Evolutionary conservation across 257 asterid species (phyloP).

Genomic region (Marsdenia floribunda): DNA sequence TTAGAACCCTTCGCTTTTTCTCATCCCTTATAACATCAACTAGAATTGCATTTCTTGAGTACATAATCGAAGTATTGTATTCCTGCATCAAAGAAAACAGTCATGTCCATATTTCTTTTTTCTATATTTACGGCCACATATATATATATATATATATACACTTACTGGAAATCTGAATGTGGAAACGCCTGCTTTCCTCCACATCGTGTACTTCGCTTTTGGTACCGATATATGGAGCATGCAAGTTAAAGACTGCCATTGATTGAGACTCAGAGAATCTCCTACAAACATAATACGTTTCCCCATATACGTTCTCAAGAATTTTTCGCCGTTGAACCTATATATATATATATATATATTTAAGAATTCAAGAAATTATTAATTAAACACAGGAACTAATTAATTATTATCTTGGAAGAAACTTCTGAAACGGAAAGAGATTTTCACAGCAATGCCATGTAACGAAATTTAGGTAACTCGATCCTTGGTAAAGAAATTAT

Average conservation of each 20-base stretch:
- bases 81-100: slow-evolving; percentile 7
- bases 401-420: too few species aligned
- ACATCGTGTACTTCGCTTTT: slow-evolving; percentile 1
- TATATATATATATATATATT: neutral
- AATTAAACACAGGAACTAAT: neutral
- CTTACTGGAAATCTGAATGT: slow-evolving; percentile 22
- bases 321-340: slow-evolving; percentile 22
- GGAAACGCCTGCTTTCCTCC: slow-evolving; percentile 12
- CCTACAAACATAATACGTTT: slow-evolving; percentile 34
- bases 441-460: too few species aligned
- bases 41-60: slow-evolving; percentile 20
- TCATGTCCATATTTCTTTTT: neutral
- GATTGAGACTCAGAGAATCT: slow-evolving; percentile 32
- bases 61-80: slow-evolving; percentile 12
- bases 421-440: too few species aligned
- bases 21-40: slow-evolving; percentile 17
- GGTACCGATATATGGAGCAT: slow-evolving; percentile 27
- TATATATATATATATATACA: neutral
- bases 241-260: slow-evolving; percentile 39
- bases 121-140: too few species aligned
- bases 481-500: too few species aligned
- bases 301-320: slow-evolving; percentile 12
- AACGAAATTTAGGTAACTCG: too few species aligned
- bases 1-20: slow-evolving; percentile 16
- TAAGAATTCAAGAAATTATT: neutral